Percentiles rank a stretch among this genome's conserved stretches.
Conservation (phyloP, 2,329 filamentous ascomycete genomes). For the Colletotrichum brevisporum region DNA sequence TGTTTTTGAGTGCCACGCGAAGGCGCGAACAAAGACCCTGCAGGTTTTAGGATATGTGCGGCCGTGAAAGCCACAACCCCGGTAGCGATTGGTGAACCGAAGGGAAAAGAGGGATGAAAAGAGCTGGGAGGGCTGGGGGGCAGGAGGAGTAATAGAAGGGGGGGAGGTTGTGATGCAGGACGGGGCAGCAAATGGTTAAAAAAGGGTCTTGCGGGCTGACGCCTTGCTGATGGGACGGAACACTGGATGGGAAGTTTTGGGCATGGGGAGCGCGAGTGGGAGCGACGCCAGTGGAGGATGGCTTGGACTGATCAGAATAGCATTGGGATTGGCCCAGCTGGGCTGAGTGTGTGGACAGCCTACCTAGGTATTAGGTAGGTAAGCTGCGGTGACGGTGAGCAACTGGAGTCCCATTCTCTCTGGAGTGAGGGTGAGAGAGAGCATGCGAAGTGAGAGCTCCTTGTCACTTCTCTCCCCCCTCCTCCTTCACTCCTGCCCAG, state of each 20-base stretch:
- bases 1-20: conserved; percentile 24
- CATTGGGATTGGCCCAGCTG: conserved; percentile 33
- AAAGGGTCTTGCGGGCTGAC: conserved; percentile 38
- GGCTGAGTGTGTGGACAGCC: conserved; percentile 29
- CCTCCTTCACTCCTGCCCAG: background rate
- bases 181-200: conserved; percentile 41
- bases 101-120: conserved; percentile 25
- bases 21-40: conserved; percentile 32
- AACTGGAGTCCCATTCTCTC: background rate
- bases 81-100: conserved; percentile 35
- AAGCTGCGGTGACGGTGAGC: conserved; percentile 25
- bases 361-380: no score
- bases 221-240: conserved; percentile 16
- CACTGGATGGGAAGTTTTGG: background rate
- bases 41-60: conserved; percentile 32
- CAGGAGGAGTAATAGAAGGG: conserved; percentile 38
- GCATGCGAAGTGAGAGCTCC: background rate
- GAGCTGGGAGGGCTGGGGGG: conserved; percentile 36
- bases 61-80: conserved; percentile 40
- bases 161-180: conserved; percentile 31
- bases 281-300: conserved; percentile 35
- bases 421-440: background rate
- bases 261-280: conserved; percentile 24
- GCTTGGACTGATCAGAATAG: conserved; percentile 39
- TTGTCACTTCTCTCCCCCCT: background rate